Base-by-base conservation (phyloP, 75 land plant species). In the Cunninghamia lanceolata region DNA sequence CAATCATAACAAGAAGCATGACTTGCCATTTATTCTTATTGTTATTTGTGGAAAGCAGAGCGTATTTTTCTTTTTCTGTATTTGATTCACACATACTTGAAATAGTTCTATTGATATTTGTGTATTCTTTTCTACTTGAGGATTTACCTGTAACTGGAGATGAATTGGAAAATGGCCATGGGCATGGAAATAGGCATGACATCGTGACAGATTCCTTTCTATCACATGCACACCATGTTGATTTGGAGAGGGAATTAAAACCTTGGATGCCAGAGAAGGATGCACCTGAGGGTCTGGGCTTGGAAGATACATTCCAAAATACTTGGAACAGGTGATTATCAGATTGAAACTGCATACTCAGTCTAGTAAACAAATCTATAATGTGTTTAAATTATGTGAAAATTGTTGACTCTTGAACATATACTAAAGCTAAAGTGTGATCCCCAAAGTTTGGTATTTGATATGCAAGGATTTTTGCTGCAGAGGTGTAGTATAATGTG, bases 191-290 rank as follows among this genome's bases (percentile, higher is more conserved):
- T 36, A 86, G 88, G 36, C 90, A 90, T 43, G 98, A 97, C 28
- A 83, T 97, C 78, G 82, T 94, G 84, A 90, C 93, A 81, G 99
- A 97, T 82, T 92, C 95, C 30, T 82, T 70, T 19, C 91, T 97
- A 85, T 93, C 99, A 28, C 95, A 93, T 56, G 88, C 91, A 76
- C 89, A 89, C 47, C 86, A 90, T 88, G 88, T 87, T 46, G 99
- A 94, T 36, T 40, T 83, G 71, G 98, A 92, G 86, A 90, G 99
- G 85, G 95, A 96, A 86, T 87, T 97, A 35, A 92, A 90, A 86
- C 96, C 90, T 7, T 97, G 99, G 99, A 91, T 89, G 30, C 98
- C 99, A 47, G 99, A 97, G 90, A 91, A 89, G 85, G 96, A 94
- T 86, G 92, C 87, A 85, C 91, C 94, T 15, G 89, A 90, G 83